Percentiles rank a stretch among this genome's conserved stretches.
Evolutionary conservation across 768 basidiomycete genomes (phyloP).

Genomic region (Boletus reticulatus): DNA sequence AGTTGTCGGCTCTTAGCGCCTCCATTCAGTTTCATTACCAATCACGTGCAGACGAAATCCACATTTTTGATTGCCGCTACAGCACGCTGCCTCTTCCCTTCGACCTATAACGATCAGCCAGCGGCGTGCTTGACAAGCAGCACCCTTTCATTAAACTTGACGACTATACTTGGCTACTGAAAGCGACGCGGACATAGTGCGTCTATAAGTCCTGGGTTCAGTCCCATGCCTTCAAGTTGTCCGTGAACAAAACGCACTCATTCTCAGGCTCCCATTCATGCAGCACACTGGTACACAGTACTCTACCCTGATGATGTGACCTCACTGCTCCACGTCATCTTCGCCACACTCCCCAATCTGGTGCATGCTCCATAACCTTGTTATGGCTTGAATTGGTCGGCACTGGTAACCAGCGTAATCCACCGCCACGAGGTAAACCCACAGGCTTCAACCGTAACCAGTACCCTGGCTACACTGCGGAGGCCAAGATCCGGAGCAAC

Average conservation of each 20-base stretch:
- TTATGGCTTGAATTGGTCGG: neutral
- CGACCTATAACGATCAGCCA: too few species aligned
- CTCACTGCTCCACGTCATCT: too few species aligned
- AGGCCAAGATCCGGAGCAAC: neutral
- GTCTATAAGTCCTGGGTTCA: neutral
- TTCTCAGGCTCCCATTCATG: too few species aligned
- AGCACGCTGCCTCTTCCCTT: neutral
- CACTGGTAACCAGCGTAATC: neutral
- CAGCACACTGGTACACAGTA: too few species aligned
- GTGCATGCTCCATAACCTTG: too few species aligned
- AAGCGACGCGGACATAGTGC: constrained; percentile 16
- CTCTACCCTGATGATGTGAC: neutral
- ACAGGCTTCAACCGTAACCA: neutral
- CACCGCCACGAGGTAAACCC: neutral
- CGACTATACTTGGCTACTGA: too few species aligned
- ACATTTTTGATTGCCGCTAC: neutral
- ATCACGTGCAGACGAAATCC: constrained; percentile 8
- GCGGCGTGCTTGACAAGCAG: too few species aligned
- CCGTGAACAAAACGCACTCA: too few species aligned
- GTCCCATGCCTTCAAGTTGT: too few species aligned
- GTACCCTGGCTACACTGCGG: neutral
- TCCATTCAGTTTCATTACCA: neutral
- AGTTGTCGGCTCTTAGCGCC: constrained; percentile 7
- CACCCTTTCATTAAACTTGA: too few species aligned
- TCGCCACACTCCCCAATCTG: too few species aligned